Conservation (phyloP, 2,329 filamentous ascomycete genomes). For the Fusarium sp. region DNA sequence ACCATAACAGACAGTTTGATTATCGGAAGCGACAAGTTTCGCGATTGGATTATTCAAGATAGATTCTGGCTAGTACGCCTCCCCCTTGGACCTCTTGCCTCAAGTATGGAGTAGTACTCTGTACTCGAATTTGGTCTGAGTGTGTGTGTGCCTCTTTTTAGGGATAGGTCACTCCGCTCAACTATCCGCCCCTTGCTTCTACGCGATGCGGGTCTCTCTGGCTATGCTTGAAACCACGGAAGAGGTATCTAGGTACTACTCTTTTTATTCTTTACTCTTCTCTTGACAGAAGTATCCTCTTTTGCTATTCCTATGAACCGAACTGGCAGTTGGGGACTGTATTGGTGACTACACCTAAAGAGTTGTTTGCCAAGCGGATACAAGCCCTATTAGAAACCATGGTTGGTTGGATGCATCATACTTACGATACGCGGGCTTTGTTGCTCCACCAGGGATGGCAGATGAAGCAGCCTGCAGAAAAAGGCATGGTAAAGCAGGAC, state of each 20-base stretch:
- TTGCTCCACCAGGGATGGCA: slow-evolving; percentile 22
- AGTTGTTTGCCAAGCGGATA: slow-evolving; percentile 2
- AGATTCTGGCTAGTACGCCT: not conserved
- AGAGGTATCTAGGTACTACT: not conserved
- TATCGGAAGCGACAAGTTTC: slow-evolving; percentile 27
- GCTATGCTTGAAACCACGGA: slow-evolving; percentile 5
- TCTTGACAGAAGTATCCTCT: not conserved
- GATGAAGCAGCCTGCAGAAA: slow-evolving; percentile 30
- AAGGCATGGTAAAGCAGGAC: slow-evolving; percentile 35
- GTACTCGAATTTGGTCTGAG: slow-evolving; percentile 1
- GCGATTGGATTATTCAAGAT: slow-evolving; percentile 8
- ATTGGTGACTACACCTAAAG: not conserved
- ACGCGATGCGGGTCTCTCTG: slow-evolving; percentile 33
- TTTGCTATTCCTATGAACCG: not conserved
- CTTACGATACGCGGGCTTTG: slow-evolving; percentile 19
- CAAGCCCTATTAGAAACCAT: slow-evolving; percentile 10
- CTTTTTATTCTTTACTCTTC: not conserved
- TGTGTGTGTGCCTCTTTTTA: slow-evolving; percentile 27
- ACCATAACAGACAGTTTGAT: slow-evolving; percentile 7
- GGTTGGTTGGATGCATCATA: slow-evolving; percentile 34
- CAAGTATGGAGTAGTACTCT: slow-evolving; percentile 6
- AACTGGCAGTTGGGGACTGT: not conserved
- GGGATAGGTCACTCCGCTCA: slow-evolving; percentile 39
- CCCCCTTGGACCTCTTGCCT: not conserved
- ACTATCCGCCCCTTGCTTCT: slow-evolving; percentile 42